Base-by-base conservation (phyloP, 805 yeast species). In the Danielozyma ontarioensis region DNA sequence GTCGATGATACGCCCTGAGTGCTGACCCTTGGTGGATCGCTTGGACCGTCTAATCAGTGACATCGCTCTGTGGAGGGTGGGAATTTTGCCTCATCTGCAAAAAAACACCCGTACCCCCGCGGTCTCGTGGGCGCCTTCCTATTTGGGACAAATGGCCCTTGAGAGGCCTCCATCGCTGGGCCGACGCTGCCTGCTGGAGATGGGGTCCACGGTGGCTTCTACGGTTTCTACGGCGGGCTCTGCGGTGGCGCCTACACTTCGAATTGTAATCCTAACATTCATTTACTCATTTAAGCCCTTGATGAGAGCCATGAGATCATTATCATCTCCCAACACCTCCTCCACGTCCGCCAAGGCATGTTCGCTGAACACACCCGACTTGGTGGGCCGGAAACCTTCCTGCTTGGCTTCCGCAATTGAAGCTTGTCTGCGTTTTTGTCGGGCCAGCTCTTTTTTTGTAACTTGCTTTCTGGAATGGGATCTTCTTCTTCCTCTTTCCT, bases 361-460 rank as follows among this genome's bases (percentile, higher is more conserved):
- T 53, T 83, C 93, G 50, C 83, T 80, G 53, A 83, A 83, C 35
- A 84, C 59, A 4, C 94, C 94, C 41, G 77, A 75, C 47, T 76
- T 82, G 0, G 94, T 84, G 13, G 81, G 78, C 41, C 90, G 64
- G 45, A 78, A 63, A 8, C 89, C 89, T 51, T 83, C 90, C 7
- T 78, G 74, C 6, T 80, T 81, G 3, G 93, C 89, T 46, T 83
- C 93, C 2, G 69, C 82, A 33, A 77, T 70, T 37, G 85, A 78
- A 31, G 81, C 80, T 45, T 84, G 66, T 52, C 88, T 71, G 47
- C 77, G 55, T 17, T 17, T 63, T 57, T 25, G 55, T 48, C 42
- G n/a, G 45, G 48, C 31, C 56, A 57, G 30, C 43, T 37, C 35
- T 36, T 44, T 21, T 27, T 13, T 31, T 32, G 32, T 13, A 32